Evolutionary conservation across 176 grass and related monocot species (phyloP).

Genomic region (Carex pumila): DNA sequence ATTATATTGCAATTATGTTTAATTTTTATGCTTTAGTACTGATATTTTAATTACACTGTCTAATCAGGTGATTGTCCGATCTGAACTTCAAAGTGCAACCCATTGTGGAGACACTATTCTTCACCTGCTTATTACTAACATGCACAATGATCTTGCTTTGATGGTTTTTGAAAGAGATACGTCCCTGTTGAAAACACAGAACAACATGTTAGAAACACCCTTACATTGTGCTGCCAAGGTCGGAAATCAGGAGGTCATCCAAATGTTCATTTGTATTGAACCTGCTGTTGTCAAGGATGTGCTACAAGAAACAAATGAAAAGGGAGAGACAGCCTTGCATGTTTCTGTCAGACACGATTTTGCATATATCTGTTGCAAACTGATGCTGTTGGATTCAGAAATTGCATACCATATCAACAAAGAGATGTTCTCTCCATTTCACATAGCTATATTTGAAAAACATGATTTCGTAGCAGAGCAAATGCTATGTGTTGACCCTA

Average conservation of each 20-base stretch:
- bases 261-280: background rate
- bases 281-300: background rate
- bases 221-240: background rate
- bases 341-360: background rate
- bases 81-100: background rate
- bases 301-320: background rate
- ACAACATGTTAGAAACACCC: background rate
- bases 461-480: background rate
- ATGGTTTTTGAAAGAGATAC: too few relatives aligned
- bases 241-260: background rate
- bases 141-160: background rate
- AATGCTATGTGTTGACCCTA: too few relatives aligned
- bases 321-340: constrained; percentile 6
- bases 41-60: background rate
- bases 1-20: too few relatives aligned
- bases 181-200: background rate
- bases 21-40: too few relatives aligned
- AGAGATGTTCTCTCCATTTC: background rate
- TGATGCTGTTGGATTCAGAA: background rate
- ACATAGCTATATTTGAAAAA: background rate
- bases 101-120: background rate
- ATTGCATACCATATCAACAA: background rate
- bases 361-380: accelerated
- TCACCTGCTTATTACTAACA: background rate
- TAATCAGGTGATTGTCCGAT: background rate